Evolutionary conservation across 352 stramenopile species (phyloP), one percentile per base, ranked within the genome.

Genomic region (Salisapilia sapeloensis): DNA sequence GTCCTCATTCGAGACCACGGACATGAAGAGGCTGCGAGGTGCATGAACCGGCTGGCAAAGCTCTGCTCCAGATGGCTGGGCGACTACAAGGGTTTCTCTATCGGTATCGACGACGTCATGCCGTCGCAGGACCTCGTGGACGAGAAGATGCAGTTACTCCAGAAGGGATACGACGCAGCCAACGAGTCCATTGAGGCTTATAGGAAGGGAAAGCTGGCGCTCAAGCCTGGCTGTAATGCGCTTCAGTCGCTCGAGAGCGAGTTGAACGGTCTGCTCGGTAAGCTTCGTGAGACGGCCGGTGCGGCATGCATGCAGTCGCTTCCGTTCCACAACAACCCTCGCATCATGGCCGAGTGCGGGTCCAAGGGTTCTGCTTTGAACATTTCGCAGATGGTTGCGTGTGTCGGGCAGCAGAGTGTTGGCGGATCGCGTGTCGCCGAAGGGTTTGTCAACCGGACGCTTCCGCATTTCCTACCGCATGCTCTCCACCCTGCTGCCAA

Each of bases 361-460:
- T 97, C 92, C 2, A 99, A 99, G 72, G 96, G 96, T 35, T 97
- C 83, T 56, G 75, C 91, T 5, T 53, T 99, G 2, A 99, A 99
- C 54, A 98, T 99, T 46, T 99, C 91, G n/a, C 96, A 99, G 60
- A 99, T 99, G 95, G 97, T 99, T 43, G 92, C 94, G 14, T 98
- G 94, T 67, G 87, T 99, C 17, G 96, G 95, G 4, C 95, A 99
- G 66, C 95, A 99, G 56, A 94, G 86, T 20, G 95, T 99, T 9
- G 92, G 92, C 32, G 96, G 96, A 41, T 97, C 95, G 56, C 93
- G 96, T 46, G 97, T 99, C 26, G 82, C 96, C 22, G 87, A 99
- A 57, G 95, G 95, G 6, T 99, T 99, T 53, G 92, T 99, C 10
- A 96, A 97, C 50, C 67, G 95, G 20, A 98, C 95, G 10, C 63